These are phyloP conservation scores for Ophiostoma perfectum DNA, from an alignment of 2,329 filamentous ascomycete genomes.

Conservation along the genomic window DNA sequence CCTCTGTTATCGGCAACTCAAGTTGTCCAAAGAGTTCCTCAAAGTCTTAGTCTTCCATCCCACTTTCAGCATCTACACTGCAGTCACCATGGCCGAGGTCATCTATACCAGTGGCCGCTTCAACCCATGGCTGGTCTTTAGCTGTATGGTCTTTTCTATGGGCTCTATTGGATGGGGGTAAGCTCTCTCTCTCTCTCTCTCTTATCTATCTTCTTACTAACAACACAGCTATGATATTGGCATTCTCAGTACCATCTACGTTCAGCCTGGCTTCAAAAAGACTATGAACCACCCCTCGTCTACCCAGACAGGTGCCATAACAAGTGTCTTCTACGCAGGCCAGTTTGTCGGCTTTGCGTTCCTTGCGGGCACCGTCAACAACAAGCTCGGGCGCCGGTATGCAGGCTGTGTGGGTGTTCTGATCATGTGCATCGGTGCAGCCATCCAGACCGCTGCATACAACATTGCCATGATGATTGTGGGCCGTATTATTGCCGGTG, in stretches of 20 bases:
- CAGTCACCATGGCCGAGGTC: conserved; percentile 8
- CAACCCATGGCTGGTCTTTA: conserved; percentile 23
- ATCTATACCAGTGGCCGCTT: conserved; percentile 15
- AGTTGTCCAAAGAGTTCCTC: no score
- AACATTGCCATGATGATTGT: conserved; percentile 26
- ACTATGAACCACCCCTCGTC: conserved; percentile 26
- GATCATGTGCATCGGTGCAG: conserved; percentile 25
- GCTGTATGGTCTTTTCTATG: conserved; percentile 24
- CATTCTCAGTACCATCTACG: conserved; percentile 28
- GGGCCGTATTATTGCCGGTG: conserved; percentile 26
- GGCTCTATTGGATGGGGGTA: conserved; percentile 25
- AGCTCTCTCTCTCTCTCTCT: not conserved
- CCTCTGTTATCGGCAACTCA: not conserved
- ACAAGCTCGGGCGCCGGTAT: conserved; percentile 27
- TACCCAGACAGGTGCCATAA: conserved; percentile 25
- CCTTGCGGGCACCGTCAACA: conserved; percentile 24
- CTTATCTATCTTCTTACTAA: not conserved
- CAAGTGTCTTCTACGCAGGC: conserved; percentile 28
- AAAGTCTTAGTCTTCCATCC: not conserved
- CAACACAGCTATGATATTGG: conserved; percentile 23
- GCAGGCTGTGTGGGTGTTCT: conserved; percentile 25
- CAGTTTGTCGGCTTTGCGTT: conserved; percentile 27
- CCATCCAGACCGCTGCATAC: conserved; percentile 24
- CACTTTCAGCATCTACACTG: not conserved
- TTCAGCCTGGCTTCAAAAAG: conserved; percentile 27